Evolutionary conservation across 257 asterid species (phyloP).

Genomic region (Salvia hispanica): DNA sequence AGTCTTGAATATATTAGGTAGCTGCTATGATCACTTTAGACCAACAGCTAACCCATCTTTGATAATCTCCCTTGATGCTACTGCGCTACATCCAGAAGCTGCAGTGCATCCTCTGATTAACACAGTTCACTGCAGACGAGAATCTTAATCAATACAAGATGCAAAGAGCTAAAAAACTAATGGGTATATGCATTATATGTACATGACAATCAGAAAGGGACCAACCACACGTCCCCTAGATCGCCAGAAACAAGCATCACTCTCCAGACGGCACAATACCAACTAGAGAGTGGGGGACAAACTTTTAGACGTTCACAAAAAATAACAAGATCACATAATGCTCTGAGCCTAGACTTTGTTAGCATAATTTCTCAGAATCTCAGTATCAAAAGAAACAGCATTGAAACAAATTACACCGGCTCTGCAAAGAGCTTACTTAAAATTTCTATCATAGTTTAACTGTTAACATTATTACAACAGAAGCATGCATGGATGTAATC

Average conservation of each 20-base stretch:
- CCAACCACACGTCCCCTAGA: no score
- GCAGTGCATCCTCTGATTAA: background rate
- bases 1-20: background rate
- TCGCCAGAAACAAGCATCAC: no score
- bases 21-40: constrained; percentile 26
- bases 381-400: background rate
- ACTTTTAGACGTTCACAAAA: background rate
- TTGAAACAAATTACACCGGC: background rate
- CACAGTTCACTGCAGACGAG: constrained; percentile 35
- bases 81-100: background rate
- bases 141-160: background rate
- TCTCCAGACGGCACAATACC: no score
- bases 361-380: background rate
- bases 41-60: constrained; percentile 1
- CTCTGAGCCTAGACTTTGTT: background rate
- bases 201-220: no score
- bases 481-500: no score
- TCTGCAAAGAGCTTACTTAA: no score
- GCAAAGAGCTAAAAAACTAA: background rate
- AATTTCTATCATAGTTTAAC: no score
- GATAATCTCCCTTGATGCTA: no score
- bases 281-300: no score
- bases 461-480: no score
- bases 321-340: background rate
- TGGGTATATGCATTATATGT: no score